Evolutionary conservation across 2,329 filamentous ascomycete genomes (phyloP), one percentile per base, ranked within the genome.

Genomic region (Xylariaceae sp.): DNA sequence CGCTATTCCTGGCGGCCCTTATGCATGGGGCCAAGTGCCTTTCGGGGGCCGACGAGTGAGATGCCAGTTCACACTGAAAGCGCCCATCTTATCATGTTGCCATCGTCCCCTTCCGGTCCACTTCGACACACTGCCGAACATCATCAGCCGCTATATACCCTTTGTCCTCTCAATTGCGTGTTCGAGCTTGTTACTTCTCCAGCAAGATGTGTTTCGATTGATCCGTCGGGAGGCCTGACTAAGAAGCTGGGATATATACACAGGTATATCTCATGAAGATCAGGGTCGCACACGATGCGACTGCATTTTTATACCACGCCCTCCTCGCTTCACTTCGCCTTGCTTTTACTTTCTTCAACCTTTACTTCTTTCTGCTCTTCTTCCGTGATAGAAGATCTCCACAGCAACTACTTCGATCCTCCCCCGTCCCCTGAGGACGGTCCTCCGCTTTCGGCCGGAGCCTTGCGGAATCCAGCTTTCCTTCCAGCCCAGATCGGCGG

Each of bases 401-500:
- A 63, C 42, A 65, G 56, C 58, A 69, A 70, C 68, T 79, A 84
- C 67, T 79, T 79, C 62, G 76, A 75, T 61, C 83, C 84, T 46
- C 81, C 85, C 32, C 84, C 85, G 42, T 73, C 84, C 49, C 79
- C 84, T 54, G 80, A 85, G 72, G 76, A 86, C 73, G 84, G 84
- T 7, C 82, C 87, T 55, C 77, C 82, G 7, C 71, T 86, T 44
- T 86, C 86, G 41, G 78, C 79, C 52, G 74, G 80, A 65, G 83
- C 87, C 40, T 72, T 85, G 47, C 78, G 85, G 65, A 80, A 92
- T 70, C 77, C 77, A 61, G 75, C 81, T 18, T 85, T 89, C 53
- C 83, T 97, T 20, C 91, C 92, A 18, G 87, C 86, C 56, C 89
- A 97, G 73, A 87, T 97, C 65, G 89, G 89, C 61, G 91, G 88